Base-by-base conservation (phyloP, 1,284 basidiomycete genomes). In the Moesziomyces sp. region DNA sequence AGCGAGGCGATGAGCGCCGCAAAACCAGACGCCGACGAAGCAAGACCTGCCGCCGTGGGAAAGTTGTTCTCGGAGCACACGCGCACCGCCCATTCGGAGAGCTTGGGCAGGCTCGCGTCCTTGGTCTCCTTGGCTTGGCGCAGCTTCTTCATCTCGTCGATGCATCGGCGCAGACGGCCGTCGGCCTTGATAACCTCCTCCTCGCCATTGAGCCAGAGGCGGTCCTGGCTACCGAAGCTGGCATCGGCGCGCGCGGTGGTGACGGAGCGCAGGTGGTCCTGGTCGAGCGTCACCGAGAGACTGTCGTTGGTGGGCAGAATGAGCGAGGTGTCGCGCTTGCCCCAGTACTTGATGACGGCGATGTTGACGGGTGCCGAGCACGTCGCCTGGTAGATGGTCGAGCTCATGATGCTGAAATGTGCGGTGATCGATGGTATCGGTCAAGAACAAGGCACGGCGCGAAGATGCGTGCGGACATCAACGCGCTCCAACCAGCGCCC, bases 31-130 rank as follows among this genome's bases (percentile, higher is more conserved):
- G 97, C 96, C 30, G 94, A 97, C 0, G 96, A 98, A 0, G 97
- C 96, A 42, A 99, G 90, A 13, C 96, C 97, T 0, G 96, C 97
- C 9, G 97, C 97, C 6, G 96, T 99, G 24, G 96, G 96, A 88
- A 99, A 99, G 88, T 99, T 99, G 89, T 99, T 99, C 86, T 91
- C 91, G 11, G 95, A 98, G 64, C 90, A 90, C 74, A 99, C 94
- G 86, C 93, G 78, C 13, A 81, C 76, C 16, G 72, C 59, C 69
- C 74, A 83, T 63, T 64, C 51, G 18, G 76, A 84, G 18, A 79
- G 74, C 68, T 79, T 80, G 43, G 78, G 66, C 24, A 82, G 58
- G 30, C 54, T 67, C 30, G 46, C 46, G 45, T 83, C 77, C 40
- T 68, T 47, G 44, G 46, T 88, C 86, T 98, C 95, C 54, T 93